Evolutionary conservation across 2,329 filamentous ascomycete genomes (phyloP).

Genomic region (Cercospora citrullina): DNA sequence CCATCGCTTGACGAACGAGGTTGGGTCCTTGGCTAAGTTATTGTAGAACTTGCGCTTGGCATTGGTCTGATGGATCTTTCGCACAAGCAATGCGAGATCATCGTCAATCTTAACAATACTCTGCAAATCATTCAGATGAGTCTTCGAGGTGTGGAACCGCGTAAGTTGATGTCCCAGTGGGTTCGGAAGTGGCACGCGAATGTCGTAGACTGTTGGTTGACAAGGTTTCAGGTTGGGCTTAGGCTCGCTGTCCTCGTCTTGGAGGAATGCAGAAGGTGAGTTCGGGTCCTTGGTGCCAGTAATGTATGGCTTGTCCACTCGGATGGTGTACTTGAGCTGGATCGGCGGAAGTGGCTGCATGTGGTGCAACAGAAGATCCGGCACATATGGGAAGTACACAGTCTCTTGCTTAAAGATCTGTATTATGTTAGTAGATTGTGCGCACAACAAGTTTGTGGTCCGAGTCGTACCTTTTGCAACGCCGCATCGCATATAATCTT

Average conservation of each 20-base stretch:
- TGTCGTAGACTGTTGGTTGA: slow-evolving; percentile 82
- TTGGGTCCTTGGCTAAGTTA: slow-evolving; percentile 75
- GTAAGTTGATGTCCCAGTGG: slow-evolving; percentile 70
- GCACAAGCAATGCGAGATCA: slow-evolving; percentile 77
- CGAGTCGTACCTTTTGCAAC: slow-evolving; percentile 66
- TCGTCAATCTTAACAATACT: slow-evolving; percentile 79
- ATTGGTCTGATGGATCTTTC: slow-evolving; percentile 80
- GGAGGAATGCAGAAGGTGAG: slow-evolving; percentile 43
- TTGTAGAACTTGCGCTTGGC: slow-evolving; percentile 88
- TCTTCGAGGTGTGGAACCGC: slow-evolving; percentile 42
- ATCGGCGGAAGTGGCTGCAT: slow-evolving; percentile 78
- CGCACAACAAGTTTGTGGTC: not conserved
- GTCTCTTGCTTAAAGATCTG: slow-evolving; percentile 71
- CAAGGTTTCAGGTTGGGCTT: slow-evolving; percentile 46
- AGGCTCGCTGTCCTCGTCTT: slow-evolving; percentile 34
- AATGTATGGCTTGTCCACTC: slow-evolving; percentile 67
- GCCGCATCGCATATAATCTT: slow-evolving; percentile 87
- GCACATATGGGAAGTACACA: slow-evolving; percentile 82
- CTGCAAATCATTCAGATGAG: slow-evolving; percentile 65
- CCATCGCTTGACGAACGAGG: slow-evolving; percentile 83
- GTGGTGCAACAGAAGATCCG: slow-evolving; percentile 70
- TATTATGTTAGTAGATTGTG: slow-evolving; percentile 2
- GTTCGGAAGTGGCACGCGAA: slow-evolving; percentile 79
- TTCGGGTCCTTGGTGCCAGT: slow-evolving; percentile 66
- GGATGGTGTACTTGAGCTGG: slow-evolving; percentile 86